Evolutionary conservation across 75 land plant genomes (phyloP).

Genomic region (Gnetum montanum): DNA sequence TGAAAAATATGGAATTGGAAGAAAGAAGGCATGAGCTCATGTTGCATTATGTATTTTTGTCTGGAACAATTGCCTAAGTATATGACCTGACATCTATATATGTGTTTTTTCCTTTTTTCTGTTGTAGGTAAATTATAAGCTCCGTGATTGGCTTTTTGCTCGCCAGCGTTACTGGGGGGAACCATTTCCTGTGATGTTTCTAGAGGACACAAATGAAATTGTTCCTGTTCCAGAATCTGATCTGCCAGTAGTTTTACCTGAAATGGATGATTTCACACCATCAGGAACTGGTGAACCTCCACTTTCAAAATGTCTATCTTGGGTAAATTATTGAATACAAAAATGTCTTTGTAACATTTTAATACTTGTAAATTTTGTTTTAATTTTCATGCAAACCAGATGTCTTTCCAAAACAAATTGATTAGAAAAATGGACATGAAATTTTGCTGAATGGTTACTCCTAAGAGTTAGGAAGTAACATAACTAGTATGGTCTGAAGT

Average conservation of each 20-base stretch:
- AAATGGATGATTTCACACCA: slow-evolving; percentile 91
- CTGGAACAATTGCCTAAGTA: neutral
- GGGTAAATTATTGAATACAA: slow-evolving; percentile 50
- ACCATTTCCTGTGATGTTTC: slow-evolving; percentile 77
- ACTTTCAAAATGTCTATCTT: slow-evolving; percentile 65
- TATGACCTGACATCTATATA: neutral
- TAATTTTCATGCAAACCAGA: no score
- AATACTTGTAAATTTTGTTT: no score
- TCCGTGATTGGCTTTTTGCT: slow-evolving; percentile 96
- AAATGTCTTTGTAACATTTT: no score
- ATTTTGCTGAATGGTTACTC: no score
- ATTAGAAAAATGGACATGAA: no score
- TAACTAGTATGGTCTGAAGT: no score
- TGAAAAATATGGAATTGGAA: slow-evolving; percentile 61
- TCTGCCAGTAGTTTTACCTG: slow-evolving; percentile 71
- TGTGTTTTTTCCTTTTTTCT: neutral
- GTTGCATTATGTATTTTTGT: no score
- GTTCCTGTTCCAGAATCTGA: slow-evolving; percentile 69
- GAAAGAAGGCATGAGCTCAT: slow-evolving; percentile 65
- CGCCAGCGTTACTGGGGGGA: slow-evolving; percentile 98
- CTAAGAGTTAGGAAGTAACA: no score
- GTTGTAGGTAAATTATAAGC: slow-evolving; percentile 82
- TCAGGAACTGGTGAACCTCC: slow-evolving; percentile 97
- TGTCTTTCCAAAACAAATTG: no score
- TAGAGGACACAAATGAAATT: slow-evolving; percentile 60